phyloP scores from a whole-genome alignment of 2,329 filamentous ascomycete genomes.

The Beauveria brongniartii region DNA sequence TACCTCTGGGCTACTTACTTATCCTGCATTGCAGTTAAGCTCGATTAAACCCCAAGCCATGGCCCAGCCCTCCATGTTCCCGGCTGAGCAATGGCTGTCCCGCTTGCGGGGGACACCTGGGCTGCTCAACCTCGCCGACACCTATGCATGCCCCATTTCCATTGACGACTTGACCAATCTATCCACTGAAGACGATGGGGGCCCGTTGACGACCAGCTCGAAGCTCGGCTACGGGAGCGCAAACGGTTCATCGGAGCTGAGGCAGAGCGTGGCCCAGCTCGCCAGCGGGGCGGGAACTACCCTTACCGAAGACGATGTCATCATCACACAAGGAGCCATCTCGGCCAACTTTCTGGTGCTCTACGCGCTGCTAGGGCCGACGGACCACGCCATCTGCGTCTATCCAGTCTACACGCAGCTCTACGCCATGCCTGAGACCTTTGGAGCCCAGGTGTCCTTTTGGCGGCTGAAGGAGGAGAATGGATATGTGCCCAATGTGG shows the following conservation, averaged over 20 bases:
- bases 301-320: constrained; percentile 48
- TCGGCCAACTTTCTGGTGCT: constrained; percentile 76
- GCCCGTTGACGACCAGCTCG: constrained; percentile 39
- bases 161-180: constrained; percentile 57
- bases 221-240: constrained; percentile 69
- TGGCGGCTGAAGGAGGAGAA: constrained; percentile 63
- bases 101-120: constrained; percentile 47
- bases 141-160: constrained; percentile 68
- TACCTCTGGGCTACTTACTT: no score
- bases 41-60: constrained; percentile 14
- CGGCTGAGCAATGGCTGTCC: constrained; percentile 67
- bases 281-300: constrained; percentile 51
- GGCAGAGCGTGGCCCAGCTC: constrained; percentile 55
- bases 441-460: constrained; percentile 69
- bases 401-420: constrained; percentile 84
- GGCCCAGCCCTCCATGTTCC: constrained; percentile 35
- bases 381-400: constrained; percentile 79
- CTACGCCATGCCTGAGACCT: constrained; percentile 62
- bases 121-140: constrained; percentile 68
- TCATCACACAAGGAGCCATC: constrained; percentile 76
- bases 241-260: constrained; percentile 55
- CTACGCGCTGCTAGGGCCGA: constrained; percentile 61
- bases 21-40: no score
- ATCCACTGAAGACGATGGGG: constrained; percentile 41
- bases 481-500: constrained; percentile 58